Base-by-base conservation (phyloP, 768 basidiomycete genomes). In the Rhodotorula graminis region DNA sequence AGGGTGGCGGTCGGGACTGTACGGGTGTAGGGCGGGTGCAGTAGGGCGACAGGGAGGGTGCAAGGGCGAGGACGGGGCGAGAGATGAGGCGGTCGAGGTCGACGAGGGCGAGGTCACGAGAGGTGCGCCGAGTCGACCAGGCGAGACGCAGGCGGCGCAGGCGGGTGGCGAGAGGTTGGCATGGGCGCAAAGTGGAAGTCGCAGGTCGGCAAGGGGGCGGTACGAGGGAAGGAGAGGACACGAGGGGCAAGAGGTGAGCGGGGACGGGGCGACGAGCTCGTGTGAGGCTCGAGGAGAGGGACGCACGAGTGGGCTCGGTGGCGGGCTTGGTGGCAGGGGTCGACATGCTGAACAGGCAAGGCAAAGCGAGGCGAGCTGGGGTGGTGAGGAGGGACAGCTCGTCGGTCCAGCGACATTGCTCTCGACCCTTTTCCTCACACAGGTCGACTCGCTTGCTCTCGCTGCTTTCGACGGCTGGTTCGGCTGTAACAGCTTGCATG, bases 1-100 rank as follows among this genome's bases (percentile, higher is more conserved):
- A 76, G 71, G 44, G 67, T 65, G 18, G 71, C 75, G 37, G 71
- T 67, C 56, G 75, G 71, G 56, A 76, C 75, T 76, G 62, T n/a
- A n/a, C 25, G 4, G 18, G 44, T 11, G 44, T 15, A 2, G 27
- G 29, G 42, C 15, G 23, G n/a, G 46, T n/a, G 57, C 46, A n/a
- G 4, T 31, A 37, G 55, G 65, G 2, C n/a, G 33, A 18, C n/a
- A 0, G 25, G 56, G 31, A 16, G 27, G 44, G 19, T 12, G 1
- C 3, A 0, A 27, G 59, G 3, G 52, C 23, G 55, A 33, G 49
- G 37, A 9, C 37, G 53, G 19, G 61, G 9, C 16, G 50, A 52
- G 50, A 29, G 61, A 37, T 21, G 25, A 56, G 52, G 40, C 12
- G n/a, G n/a, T 12, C 40, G 46, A 27, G 27, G 29, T 62, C 7